A percentile compares a stretch with the other conserved stretches of the same genome.
These are phyloP conservation scores for Pelargonium australe DNA, from an alignment of 441 rosid genomes.

Conservation along the genomic window DNA sequence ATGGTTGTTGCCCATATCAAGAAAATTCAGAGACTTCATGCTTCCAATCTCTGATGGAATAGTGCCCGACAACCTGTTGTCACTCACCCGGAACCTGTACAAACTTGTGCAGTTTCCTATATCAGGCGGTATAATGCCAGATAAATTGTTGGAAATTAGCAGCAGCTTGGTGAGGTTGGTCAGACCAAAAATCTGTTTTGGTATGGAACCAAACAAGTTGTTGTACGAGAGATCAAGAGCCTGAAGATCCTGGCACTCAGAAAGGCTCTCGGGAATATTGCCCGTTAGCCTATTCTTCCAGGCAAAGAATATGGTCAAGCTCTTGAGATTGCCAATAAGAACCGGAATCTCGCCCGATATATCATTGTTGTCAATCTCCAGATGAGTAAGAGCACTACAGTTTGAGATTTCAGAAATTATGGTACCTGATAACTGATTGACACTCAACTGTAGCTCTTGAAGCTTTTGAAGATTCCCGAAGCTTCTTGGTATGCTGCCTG, in stretches of 20 bases:
- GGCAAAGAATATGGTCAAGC: conserved; percentile 71
- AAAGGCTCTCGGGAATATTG: conserved; percentile 56
- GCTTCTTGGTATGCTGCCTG: conserved; percentile 67
- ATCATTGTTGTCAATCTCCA: conserved; percentile 72
- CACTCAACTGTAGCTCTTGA: conserved; percentile 78
- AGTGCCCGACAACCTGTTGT: conserved; percentile 43
- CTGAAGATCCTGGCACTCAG: conserved; percentile 65
- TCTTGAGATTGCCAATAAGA: conserved; percentile 47
- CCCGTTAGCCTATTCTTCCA: conserved; percentile 86
- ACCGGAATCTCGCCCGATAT: conserved; percentile 75
- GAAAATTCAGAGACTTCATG: conserved; percentile 42
- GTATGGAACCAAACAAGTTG: conserved; percentile 64
- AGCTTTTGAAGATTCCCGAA: conserved; percentile 65
- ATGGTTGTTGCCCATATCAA: conserved; percentile 45
- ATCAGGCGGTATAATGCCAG: conserved; percentile 57
- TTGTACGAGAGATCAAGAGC: conserved; percentile 88
- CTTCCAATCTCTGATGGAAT: conserved; percentile 55
- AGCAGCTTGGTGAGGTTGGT: conserved; percentile 74
- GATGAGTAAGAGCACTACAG: conserved; percentile 53
- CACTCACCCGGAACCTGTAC: conserved; percentile 42
- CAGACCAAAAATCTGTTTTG: conserved; percentile 48
- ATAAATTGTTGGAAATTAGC: conserved; percentile 54
- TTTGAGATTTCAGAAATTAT: conserved; percentile 61
- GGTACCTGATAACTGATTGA: conserved; percentile 69
- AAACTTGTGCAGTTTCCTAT: conserved; percentile 53